Evolutionary conservation across 768 basidiomycete species (phyloP), one percentile per base, ranked within the genome.

Genomic region (Mycena floridula): DNA sequence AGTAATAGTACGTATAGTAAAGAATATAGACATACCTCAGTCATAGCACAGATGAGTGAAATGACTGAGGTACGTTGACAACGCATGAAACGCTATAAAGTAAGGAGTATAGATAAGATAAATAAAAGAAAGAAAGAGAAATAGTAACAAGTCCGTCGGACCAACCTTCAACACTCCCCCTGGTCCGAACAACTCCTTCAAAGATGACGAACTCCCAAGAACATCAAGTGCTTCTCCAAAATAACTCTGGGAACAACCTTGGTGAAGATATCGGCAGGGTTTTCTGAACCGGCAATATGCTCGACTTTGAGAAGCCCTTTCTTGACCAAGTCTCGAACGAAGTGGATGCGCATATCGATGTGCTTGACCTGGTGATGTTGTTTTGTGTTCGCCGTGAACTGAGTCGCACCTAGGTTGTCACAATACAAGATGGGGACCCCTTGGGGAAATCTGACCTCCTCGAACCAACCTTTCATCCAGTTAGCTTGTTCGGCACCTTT

Each of bases 311-410:
- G 35, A n/a, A 47, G 40, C 15, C 43, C 39, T 11, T 24, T 36
- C 7, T 37, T 28, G n/a, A 50, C 46, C 18, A 18, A 44, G 40
- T 47, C 46, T 2, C 46, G 41, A 23, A 50, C 38, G 40, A 20
- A 50, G 40, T 50, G 49, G 22, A 43, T 28, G 39, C 49, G 37
- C n/a, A 50, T 39, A 23, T 50, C 50, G 18, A 50, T 50, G 38
- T 50, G 50, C 37, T 50, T 50, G 36, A 46, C 43, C 23, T 40
- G 18, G 12, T 25, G n/a, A n/a, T n/a, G n/a, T n/a, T n/a, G n/a
- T n/a, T n/a, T 30, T 9, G 28, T 30, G 9, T 9, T 30, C 28
- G 9, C n/a, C n/a, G 28, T 9, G n/a, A 30, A n/a, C 18, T 4
- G 20, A 5, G 15, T 40, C 24, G 39, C 16, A 20, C 39, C 5